Conservation (phyloP, 192 early-diverging fungal genomes). For the Dissophora ornata region DNA sequence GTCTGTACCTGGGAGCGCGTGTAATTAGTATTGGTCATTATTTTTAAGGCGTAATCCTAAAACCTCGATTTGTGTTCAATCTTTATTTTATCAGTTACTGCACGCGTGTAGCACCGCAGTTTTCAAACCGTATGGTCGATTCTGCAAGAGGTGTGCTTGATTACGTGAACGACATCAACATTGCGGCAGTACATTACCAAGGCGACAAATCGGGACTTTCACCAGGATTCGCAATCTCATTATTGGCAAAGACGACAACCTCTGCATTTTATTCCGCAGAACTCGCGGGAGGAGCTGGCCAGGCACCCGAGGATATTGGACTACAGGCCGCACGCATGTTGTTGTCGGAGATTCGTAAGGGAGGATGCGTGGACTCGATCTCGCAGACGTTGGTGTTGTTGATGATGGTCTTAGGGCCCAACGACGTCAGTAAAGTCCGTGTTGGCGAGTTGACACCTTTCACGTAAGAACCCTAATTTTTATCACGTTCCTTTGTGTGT, state of each 20-base stretch:
- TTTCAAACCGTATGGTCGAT: slow-evolving; percentile 93
- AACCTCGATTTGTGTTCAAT: too few relatives aligned
- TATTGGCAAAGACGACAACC: slow-evolving; percentile 94
- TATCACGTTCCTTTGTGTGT: too few relatives aligned
- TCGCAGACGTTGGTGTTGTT: slow-evolving; percentile 91
- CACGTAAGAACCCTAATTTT: too few relatives aligned
- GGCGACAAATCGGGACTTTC: slow-evolving; percentile 93
- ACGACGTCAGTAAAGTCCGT: slow-evolving; percentile 93
- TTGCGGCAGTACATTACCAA: slow-evolving; percentile 97
- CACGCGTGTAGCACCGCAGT: slow-evolving; percentile 93
- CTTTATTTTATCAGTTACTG: slow-evolving; percentile 55
- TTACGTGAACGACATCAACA: slow-evolving; percentile 97
- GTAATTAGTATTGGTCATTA: too few relatives aligned
- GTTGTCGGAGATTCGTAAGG: slow-evolving; percentile 86
- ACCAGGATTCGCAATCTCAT: slow-evolving; percentile 91
- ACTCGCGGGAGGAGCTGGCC: slow-evolving; percentile 78
- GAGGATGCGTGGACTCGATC: slow-evolving; percentile 90
- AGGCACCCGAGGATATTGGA: slow-evolving; percentile 94
- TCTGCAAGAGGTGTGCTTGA: slow-evolving; percentile 88
- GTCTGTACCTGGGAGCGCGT: too few relatives aligned
- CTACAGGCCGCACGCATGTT: slow-evolving; percentile 78
- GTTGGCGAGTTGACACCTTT: slow-evolving; percentile 88
- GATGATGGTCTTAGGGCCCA: slow-evolving; percentile 88
- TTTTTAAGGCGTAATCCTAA: too few relatives aligned
- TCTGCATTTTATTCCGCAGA: slow-evolving; percentile 88